Percentiles rank a stretch among this genome's conserved stretches.
phyloP scores from a whole-genome alignment of 164 flowering plant genomes.

The Warburgia ugandensis region DNA sequence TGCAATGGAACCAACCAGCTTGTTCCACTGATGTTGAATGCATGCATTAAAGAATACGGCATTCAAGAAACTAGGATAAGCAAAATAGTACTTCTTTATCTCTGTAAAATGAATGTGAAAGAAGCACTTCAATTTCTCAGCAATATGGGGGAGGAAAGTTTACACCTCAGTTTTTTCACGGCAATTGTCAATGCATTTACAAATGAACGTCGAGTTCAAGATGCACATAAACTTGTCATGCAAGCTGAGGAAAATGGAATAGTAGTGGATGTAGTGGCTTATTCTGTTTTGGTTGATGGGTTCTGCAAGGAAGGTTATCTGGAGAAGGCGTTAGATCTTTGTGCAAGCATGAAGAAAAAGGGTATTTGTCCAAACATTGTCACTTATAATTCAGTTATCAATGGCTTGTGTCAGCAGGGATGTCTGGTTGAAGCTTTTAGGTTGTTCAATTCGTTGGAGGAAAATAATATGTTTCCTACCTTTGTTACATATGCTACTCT shows the following conservation, averaged over 20 bases:
- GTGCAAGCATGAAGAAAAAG: slow-evolving; percentile 39
- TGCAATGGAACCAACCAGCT: slow-evolving; percentile 21
- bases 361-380: slow-evolving; percentile 52
- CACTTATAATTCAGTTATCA: slow-evolving; percentile 61
- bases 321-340: slow-evolving; percentile 55
- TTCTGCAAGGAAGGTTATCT: slow-evolving; percentile 67
- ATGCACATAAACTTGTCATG: slow-evolving; percentile 54
- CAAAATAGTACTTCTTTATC: slow-evolving; percentile 30
- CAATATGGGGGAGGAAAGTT: slow-evolving; percentile 19
- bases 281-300: slow-evolving; percentile 48
- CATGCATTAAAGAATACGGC: slow-evolving; percentile 51
- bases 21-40: slow-evolving; percentile 26
- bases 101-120: slow-evolving; percentile 39
- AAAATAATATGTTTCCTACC: slow-evolving; percentile 44
- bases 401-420: slow-evolving; percentile 74
- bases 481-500: slow-evolving; percentile 59
- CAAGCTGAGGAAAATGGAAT: slow-evolving; percentile 31
- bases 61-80: slow-evolving; percentile 27
- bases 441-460: slow-evolving; percentile 77
- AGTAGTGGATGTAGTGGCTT: slow-evolving; percentile 42
- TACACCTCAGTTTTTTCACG: slow-evolving; percentile 25
- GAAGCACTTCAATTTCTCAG: slow-evolving; percentile 34
- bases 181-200: slow-evolving; percentile 32
- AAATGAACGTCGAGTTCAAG: slow-evolving; percentile 43
- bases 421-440: slow-evolving; percentile 74